Base-by-base conservation (phyloP, 176 grass and related monocot genomes). In the Raddia distichophylla region DNA sequence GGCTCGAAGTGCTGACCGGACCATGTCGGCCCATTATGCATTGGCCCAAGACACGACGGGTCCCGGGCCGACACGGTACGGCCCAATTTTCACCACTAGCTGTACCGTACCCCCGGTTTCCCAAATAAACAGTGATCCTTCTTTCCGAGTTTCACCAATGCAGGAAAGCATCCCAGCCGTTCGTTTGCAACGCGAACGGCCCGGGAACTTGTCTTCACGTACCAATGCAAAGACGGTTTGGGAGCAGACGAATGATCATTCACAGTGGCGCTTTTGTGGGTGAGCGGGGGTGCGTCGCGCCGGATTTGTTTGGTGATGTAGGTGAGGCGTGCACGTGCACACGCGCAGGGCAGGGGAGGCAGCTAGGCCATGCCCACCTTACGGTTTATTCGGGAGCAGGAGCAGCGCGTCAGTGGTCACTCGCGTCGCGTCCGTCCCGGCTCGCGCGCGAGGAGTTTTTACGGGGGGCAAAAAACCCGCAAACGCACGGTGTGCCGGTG, bases 291-390 rank as follows among this genome's bases (percentile, higher is more conserved):
- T 2, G 7, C 17, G 19, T 33, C 0, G 42, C 15, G 52, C n/a
- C 61, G 33, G 75, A 67, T 62, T 61, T 32, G 76, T 80, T 35
- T 6, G 49, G 77, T 47, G 71, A 43, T 45, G 77, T 57, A 51
- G 53, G 77, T 57, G 57, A 70, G 8, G 79, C 56, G 10, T 17
- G 87, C 82, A 81, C 74, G 72, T 89, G 87, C 81, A 18, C 81
- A 18, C 2, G 77, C n/a, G 35, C 52, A 43, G 50, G 44, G 80
- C 1, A 6, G 8, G 16, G 10, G 46, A 5, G 60, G 65, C 64
- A 35, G 0, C 61, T 65, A 44, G 51, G 46, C n/a, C 15, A 52
- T 46, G 64, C 57, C 54, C 67, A 84, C 75, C 67, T 79, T 45
- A 19, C 81, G 22, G 52, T 60, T 54, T 59, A 69, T 40, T 40